These are phyloP conservation scores for Pedinophyceae sp. DNA, from an alignment of 139 green algal genomes.

Conservation along the genomic window DNA sequence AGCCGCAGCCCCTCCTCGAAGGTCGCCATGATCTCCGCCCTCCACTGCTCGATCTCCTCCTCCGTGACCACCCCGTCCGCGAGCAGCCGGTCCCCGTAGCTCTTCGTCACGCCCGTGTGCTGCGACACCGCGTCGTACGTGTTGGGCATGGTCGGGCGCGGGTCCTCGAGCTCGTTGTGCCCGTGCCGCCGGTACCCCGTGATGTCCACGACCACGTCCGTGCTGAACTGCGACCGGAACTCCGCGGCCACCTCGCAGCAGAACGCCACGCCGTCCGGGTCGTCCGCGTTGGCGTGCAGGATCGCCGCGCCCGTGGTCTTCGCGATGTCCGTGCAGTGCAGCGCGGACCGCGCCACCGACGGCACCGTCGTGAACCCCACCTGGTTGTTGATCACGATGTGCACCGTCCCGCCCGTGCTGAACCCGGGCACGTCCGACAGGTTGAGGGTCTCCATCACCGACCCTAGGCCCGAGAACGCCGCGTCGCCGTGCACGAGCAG, in stretches of 20 bases:
- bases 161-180: constrained; percentile 54
- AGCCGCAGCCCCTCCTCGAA: constrained; percentile 21
- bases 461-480: constrained; percentile 39
- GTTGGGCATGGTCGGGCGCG: constrained; percentile 26
- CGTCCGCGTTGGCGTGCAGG: constrained; percentile 67
- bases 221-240: constrained; percentile 24
- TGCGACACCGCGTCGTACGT: constrained; percentile 21
- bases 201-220: constrained; percentile 49
- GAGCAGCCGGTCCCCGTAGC: constrained; percentile 22
- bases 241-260: constrained; percentile 31
- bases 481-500: constrained; percentile 58
- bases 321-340: constrained; percentile 45
- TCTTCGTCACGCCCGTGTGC: constrained; percentile 23
- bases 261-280: constrained; percentile 50
- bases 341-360: constrained; percentile 28
- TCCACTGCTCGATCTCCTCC: constrained; percentile 13
- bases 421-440: constrained; percentile 38
- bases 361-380: constrained; percentile 69
- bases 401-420: constrained; percentile 49
- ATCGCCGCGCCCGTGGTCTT: constrained; percentile 32
- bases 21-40: not conserved
- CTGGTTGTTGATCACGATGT: constrained; percentile 78
- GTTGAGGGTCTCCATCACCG: constrained; percentile 43
- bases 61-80: constrained; percentile 15
- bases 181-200: constrained; percentile 34